Conservation (phyloP, 176 grass and related monocot species). For the Guadua angustifolia region DNA sequence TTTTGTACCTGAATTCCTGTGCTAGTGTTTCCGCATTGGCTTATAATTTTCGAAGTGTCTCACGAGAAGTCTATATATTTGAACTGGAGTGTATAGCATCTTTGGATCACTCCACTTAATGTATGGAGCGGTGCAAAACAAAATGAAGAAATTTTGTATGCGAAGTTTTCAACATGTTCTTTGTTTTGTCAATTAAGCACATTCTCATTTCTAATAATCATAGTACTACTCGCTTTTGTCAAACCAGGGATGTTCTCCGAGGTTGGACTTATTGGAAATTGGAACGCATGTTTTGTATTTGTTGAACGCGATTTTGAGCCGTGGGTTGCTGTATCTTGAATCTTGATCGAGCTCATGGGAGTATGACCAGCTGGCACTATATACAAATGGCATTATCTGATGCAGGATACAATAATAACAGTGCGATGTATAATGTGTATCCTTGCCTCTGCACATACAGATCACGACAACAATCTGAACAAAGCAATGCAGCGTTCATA, state of each 20-base stretch:
- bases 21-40: neutral
- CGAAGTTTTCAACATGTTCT: neutral
- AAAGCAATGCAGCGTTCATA: neutral
- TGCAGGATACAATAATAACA: neutral
- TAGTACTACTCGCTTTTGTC: neutral
- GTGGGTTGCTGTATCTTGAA: neutral
- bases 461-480: neutral
- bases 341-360: neutral
- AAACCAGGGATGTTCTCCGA: neutral
- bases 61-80: neutral
- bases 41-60: neutral
- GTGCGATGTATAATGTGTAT: neutral
- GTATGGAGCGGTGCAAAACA: neutral
- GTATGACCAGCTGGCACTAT: neutral
- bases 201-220: neutral
- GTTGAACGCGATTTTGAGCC: neutral
- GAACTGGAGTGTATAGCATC: neutral
- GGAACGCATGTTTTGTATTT: neutral
- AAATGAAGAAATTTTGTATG: neutral
- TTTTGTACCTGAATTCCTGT: neutral
- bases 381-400: neutral
- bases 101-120: neutral
- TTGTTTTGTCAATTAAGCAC: neutral
- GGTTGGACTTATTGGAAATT: too few relatives aligned
- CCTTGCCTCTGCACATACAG: neutral